Percentiles rank a stretch among this genome's conserved stretches.
Evolutionary conservation across 2,329 filamentous ascomycete species (phyloP).

Genomic region (Pseudogymnoascus sp.): DNA sequence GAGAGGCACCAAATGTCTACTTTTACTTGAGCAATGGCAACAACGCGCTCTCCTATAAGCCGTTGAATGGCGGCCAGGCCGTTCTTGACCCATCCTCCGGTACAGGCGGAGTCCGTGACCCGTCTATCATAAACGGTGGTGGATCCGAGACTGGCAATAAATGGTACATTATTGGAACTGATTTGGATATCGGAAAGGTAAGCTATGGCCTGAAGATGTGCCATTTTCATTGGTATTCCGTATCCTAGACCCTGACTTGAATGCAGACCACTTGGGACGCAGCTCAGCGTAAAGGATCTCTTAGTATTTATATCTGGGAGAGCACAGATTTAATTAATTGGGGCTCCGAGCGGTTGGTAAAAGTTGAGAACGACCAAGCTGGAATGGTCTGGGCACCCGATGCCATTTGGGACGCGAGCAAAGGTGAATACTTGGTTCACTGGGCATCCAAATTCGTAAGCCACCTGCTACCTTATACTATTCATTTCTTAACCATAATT

Average conservation of each 20-base stretch:
- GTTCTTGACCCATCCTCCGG: conserved; percentile 42
- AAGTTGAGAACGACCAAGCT: conserved; percentile 43
- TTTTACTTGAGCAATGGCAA: conserved; percentile 47
- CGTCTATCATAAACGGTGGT: conserved; percentile 39
- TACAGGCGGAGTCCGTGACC: conserved; percentile 44
- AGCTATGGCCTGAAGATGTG: background rate
- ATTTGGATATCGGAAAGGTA: conserved; percentile 42
- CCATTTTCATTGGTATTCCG: background rate
- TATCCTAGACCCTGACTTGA: background rate
- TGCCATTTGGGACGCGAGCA: conserved; percentile 42
- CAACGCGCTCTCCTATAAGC: conserved; percentile 38
- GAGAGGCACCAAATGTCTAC: conserved; percentile 44
- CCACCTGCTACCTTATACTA: background rate
- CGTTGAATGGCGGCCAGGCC: conserved; percentile 40
- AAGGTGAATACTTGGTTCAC: conserved; percentile 37
- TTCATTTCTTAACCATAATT: background rate
- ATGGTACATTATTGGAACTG: conserved; percentile 48
- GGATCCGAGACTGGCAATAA: conserved; percentile 40
- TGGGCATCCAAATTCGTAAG: conserved; percentile 41
- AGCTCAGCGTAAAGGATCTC: conserved; percentile 41
- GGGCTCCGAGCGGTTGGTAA: conserved; percentile 39
- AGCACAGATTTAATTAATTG: conserved; percentile 43
- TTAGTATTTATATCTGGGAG: conserved; percentile 48
- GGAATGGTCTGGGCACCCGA: conserved; percentile 53
- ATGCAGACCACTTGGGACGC: conserved; percentile 43